Evolutionary conservation across 257 asterid genomes (phyloP), one percentile per base, ranked within the genome.

Genomic region (Ligustrum vulgare): DNA sequence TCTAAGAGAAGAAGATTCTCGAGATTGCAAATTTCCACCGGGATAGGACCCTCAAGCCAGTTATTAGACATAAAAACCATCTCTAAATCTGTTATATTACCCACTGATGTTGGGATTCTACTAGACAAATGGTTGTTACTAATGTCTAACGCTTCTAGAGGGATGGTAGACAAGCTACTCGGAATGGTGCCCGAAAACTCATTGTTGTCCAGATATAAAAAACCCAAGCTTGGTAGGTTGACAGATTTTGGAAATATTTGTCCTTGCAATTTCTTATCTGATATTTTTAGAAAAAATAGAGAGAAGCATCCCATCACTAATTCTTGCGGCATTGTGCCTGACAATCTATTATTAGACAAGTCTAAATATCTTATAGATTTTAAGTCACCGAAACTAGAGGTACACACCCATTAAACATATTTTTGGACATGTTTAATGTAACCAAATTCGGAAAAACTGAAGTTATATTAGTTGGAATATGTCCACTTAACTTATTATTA

Each of bases 131-230:
- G 69, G 25, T 75, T 75, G 25, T 10, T 1, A 70, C 58, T 67
- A 0, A 75, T 25, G 20, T 75, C 79, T 67, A 75, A 51, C 13
- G 22, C 41, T 0, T 0, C 0, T 3, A 75, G 41, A 51, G 58
- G 36, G 63, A 34, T 22, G 33, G 35, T 47, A 20, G 39, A 75
- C 23, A 74, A 43, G 41, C 33, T 33, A 0, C 43, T 11, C 28
- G 81, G 81, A 6, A 76, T 64, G 9, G 72, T 22, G 8, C 81
- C 81, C 0, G 78, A 51, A 45, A 80, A 69, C 51, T 67, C 68
- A 63, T 76, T 80, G 0, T 72, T 45, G 31, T 75, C 77, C 39
- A 80, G 67, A 73, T 37, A 8, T 8, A 37, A 37, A 37, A 0
- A 37, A 1, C 2, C 2, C 43, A 37, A 37, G 2, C 0, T 37